Percentiles rank a stretch among this genome's conserved stretches.
Evolutionary conservation across 169 alveolate species (phyloP).

Genomic region (Cyclospora cayetanensis): DNA sequence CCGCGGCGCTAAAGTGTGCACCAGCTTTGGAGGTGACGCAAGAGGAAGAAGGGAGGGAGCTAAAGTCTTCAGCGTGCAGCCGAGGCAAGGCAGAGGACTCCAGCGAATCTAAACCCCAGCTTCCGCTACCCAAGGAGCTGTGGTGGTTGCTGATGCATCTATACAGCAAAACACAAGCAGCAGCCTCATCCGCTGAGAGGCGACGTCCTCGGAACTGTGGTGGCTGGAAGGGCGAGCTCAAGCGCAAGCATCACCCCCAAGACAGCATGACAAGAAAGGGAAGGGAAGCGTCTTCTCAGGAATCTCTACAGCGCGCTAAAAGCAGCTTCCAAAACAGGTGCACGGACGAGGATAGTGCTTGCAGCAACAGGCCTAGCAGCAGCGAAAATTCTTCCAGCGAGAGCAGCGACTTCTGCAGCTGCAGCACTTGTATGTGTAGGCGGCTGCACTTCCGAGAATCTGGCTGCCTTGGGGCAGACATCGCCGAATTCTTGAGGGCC

Average conservation of each 20-base stretch:
- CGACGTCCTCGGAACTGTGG: neutral
- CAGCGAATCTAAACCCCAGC: neutral
- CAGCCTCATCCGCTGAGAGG: slow-evolving; percentile 12
- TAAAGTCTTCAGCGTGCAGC: neutral
- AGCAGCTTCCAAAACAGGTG: neutral
- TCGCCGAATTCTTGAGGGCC: neutral
- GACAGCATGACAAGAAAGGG: too few species aligned
- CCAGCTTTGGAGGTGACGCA: neutral
- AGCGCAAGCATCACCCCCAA: too few species aligned
- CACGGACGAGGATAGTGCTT: neutral
- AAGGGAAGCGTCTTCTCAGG: too few species aligned
- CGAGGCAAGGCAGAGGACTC: neutral
- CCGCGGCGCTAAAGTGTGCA: neutral
- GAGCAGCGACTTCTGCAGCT: slow-evolving; percentile 13
- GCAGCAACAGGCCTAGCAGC: slow-evolving; percentile 26
- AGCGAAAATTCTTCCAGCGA: neutral
- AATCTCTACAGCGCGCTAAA: too few species aligned
- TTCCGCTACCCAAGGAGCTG: slow-evolving; percentile 65
- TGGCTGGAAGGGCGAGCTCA: neutral
- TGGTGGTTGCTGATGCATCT: slow-evolving; percentile 71
- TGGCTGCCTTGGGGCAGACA: neutral
- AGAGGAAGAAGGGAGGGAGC: neutral
- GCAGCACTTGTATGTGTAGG: neutral
- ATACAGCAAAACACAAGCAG: slow-evolving; percentile 36
- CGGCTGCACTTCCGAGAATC: neutral